These are phyloP conservation scores for Phyllostachys edulis DNA, from an alignment of 176 grass and related monocot species.

Conservation along the genomic window DNA sequence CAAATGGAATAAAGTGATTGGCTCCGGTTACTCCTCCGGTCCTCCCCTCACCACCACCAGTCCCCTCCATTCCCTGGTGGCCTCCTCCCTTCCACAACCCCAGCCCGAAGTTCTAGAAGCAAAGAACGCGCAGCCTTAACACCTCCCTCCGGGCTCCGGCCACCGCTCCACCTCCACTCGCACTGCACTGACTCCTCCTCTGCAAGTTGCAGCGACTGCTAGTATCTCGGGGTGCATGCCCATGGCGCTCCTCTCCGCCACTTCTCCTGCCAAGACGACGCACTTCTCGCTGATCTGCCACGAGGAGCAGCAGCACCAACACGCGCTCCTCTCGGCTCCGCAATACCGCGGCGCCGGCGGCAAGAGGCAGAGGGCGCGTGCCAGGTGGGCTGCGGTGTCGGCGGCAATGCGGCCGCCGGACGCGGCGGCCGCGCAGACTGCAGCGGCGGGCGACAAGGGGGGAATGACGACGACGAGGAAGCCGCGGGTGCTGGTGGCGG, in stretches of 20 bases:
- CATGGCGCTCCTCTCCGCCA: conserved; percentile 57
- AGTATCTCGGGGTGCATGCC: background rate
- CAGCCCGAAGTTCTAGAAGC: conserved; percentile 30
- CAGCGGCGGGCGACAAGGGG: background rate
- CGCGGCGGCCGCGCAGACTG: background rate
- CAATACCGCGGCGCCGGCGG: background rate
- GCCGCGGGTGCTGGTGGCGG: conserved; percentile 71
- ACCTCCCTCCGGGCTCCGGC: background rate
- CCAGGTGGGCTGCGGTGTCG: background rate
- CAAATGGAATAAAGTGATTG: conserved; percentile 46
- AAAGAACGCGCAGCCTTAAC: background rate
- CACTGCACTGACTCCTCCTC: background rate
- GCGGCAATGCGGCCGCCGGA: conserved; percentile 11
- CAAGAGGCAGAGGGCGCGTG: background rate
- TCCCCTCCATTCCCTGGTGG: background rate
- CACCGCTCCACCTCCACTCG: background rate
- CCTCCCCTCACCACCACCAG: conserved; percentile 34
- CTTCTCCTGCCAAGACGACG: conserved; percentile 39
- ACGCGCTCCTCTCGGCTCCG: background rate
- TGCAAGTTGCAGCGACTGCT: background rate
- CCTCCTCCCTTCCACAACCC: conserved; percentile 9
- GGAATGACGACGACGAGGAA: background rate
- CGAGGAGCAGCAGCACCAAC: conserved; percentile 36
- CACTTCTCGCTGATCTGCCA: conserved; percentile 33
- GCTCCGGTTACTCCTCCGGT: conserved; percentile 20